Percentiles rank a stretch among this genome's conserved stretches.
Evolutionary conservation across 768 basidiomycete species (phyloP).

Genomic region (Podaxis sp.): DNA sequence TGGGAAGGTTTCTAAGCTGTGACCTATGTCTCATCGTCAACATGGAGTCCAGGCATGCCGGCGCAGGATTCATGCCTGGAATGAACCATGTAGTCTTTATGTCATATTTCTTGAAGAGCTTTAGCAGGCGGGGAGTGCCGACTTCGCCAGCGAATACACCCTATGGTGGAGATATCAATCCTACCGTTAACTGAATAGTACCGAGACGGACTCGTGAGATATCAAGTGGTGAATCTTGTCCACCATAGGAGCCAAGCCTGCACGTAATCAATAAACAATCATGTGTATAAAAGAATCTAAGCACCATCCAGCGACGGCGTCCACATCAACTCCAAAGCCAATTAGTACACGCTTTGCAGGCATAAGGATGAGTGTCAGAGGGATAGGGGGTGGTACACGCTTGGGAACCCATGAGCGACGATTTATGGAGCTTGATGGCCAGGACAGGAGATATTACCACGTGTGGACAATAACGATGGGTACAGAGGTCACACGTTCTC

Average conservation of each 20-base stretch:
- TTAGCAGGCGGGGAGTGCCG: constrained; percentile 61
- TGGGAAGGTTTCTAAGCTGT: constrained; percentile 73
- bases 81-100: constrained; percentile 74
- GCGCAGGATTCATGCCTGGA: constrained; percentile 38
- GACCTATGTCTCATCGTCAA: constrained; percentile 33
- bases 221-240: constrained; percentile 67
- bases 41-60: neutral
- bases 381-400: neutral
- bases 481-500: neutral
- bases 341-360: constrained; percentile 50
- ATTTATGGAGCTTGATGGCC: neutral
- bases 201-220: constrained; percentile 49
- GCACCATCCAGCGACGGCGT: constrained; percentile 74
- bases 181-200: neutral
- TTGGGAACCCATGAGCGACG: neutral
- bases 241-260: constrained; percentile 75
- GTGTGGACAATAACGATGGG: neutral
- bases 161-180: constrained; percentile 15
- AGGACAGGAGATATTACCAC: neutral
- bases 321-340: constrained; percentile 69
- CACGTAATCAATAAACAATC: neutral
- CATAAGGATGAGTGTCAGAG: constrained; percentile 28
- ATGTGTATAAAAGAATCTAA: neutral
- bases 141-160: constrained; percentile 78
- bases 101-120: constrained; percentile 67